Conservation (phyloP, 2,329 filamentous ascomycete species). For the Cephalotrichum gorgonifer region DNA sequence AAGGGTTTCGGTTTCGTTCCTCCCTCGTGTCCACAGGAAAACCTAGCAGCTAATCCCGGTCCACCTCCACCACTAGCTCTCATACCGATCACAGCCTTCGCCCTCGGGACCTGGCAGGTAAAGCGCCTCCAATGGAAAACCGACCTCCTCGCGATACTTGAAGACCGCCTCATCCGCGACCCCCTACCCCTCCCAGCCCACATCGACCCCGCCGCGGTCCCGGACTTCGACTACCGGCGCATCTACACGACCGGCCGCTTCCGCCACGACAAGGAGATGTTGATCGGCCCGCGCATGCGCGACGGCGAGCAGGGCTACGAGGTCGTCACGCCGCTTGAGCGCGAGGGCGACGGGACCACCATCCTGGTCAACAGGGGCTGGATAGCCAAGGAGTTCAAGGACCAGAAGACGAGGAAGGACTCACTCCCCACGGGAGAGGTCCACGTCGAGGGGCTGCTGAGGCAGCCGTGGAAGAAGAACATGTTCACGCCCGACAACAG, state of each 20-base stretch:
- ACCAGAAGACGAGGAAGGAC: conserved; percentile 53
- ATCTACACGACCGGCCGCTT: conserved; percentile 66
- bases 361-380: conserved; percentile 86
- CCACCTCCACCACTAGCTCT: conserved; percentile 40
- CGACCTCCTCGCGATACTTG: conserved; percentile 79
- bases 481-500: conserved; percentile 90
- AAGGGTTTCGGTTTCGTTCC: too few relatives aligned
- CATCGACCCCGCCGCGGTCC: conserved; percentile 70
- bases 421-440: conserved; percentile 63
- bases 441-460: conserved; percentile 69
- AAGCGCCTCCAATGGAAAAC: conserved; percentile 90
- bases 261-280: conserved; percentile 89
- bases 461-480: conserved; percentile 94
- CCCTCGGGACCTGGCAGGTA: conserved; percentile 90
- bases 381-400: conserved; percentile 67
- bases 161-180: conserved; percentile 78
- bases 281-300: conserved; percentile 79
- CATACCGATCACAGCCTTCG: conserved; percentile 86
- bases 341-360: conserved; percentile 49
- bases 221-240: conserved; percentile 85
- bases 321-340: conserved; percentile 83
- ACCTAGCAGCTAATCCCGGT: background rate
- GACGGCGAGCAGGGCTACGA: conserved; percentile 87
- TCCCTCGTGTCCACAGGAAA: background rate
- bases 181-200: conserved; percentile 78